Base-by-base conservation (phyloP, 495 filamentous ascomycete species). In the Aspergillus sclerotiicarbonarius region DNA sequence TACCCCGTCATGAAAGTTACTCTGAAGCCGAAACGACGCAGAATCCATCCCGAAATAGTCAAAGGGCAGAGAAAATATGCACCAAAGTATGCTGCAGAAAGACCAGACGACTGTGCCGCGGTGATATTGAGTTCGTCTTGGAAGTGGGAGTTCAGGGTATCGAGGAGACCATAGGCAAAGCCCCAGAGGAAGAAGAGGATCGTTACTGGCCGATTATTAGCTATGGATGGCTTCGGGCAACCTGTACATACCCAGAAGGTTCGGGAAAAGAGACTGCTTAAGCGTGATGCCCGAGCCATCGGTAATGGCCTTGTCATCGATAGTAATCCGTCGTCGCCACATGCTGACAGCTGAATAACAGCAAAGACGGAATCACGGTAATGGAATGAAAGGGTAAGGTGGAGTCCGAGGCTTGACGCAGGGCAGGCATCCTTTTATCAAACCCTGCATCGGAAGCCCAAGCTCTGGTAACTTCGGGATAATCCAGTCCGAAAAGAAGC, bases 21-120 rank as follows among this genome's bases (percentile, higher is more conserved):
- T 47, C 81, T 70, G 65, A 83, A 89, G 3, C 86, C 86, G 65
- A 75, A 87, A 54, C 78, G 78, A n/a, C 85, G 78, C 32, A 87
- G 67, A 53, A 88, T 81, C 82, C 83, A 88, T 16, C 85, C 84
- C 8, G 84, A 83, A 49, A 87, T 82, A 7, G 87, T 82, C 19
- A 87, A 67, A 1, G 87, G 84, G 9, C 84, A 85, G 50, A 87
- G 69, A 62, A 89, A 80, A 67, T 90, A 88, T 0, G 83, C 82
- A 16, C 75, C 76, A 43, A 81, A 80, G 61, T 82, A 83, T 3
- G 80, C 78, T 43, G 69, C 80, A 50, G 78, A 76, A 9, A 83
- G 67, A 33, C 80, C 78, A 16, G 70, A 72, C 12, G 75, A 69
- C 57, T 71, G 65, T 19, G 69, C 70, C 33, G 70, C 66, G 10